Conservation (phyloP, 768 basidiomycete genomes). For the Xanthoconium stramineum region DNA sequence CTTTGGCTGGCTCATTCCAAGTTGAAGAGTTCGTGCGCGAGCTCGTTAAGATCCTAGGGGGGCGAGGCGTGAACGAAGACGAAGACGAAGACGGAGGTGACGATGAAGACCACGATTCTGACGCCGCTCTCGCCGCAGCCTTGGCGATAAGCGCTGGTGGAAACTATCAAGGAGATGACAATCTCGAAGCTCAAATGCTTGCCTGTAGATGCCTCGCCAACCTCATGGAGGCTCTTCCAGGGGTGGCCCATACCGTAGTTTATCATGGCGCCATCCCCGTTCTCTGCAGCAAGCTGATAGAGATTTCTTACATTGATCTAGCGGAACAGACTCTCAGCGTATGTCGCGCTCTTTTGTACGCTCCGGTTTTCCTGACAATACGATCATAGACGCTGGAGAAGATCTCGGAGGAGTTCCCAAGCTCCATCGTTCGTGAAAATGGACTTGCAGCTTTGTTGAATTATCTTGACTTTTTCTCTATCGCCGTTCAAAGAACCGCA, state of each 20-base stretch:
- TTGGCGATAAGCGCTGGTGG: constrained; percentile 75
- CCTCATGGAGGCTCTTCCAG: constrained; percentile 98
- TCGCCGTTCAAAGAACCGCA: constrained; percentile 94
- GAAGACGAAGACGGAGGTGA: constrained; percentile 72
- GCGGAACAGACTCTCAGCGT: constrained; percentile 98
- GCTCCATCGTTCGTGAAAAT: constrained; percentile 92
- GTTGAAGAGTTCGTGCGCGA: constrained; percentile 91
- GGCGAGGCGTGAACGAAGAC: constrained; percentile 66
- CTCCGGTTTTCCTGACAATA: constrained; percentile 12
- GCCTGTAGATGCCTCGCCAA: constrained; percentile 97
- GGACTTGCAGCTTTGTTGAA: constrained; percentile 90
- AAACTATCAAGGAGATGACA: constrained; percentile 75
- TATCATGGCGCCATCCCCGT: constrained; percentile 98
- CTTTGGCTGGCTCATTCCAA: constrained; percentile 92
- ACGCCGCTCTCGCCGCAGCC: constrained; percentile 85
- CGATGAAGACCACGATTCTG: constrained; percentile 68
- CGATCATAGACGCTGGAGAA: constrained; percentile 86
- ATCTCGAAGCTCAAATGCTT: constrained; percentile 90
- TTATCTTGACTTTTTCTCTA: constrained; percentile 98
- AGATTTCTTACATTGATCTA: constrained; percentile 97
- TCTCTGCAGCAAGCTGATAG: constrained; percentile 93
- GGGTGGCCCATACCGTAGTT: constrained; percentile 95
- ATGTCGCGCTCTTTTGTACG: constrained; percentile 36
- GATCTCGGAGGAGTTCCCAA: constrained; percentile 96
- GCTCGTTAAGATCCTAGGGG: constrained; percentile 86